Evolutionary conservation across 257 asterid species (phyloP).

Genomic region (Solanum peruvianum): DNA sequence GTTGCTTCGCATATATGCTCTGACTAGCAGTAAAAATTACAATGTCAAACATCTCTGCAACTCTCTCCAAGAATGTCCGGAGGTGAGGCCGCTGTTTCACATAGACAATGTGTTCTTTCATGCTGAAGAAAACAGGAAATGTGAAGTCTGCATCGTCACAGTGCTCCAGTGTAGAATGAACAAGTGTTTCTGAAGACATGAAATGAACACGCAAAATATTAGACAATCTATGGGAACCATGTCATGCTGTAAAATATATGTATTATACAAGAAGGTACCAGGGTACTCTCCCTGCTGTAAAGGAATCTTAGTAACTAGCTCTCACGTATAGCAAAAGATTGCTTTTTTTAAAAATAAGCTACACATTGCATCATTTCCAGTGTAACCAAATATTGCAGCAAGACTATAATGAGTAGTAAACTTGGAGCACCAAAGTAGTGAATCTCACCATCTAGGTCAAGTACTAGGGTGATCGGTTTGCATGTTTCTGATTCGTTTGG

Average conservation of each 20-base stretch:
- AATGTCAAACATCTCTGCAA: constrained; percentile 75
- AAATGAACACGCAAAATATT: constrained; percentile 1
- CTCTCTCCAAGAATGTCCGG: constrained; percentile 59
- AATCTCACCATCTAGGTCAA: constrained; percentile 85
- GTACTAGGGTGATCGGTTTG: constrained; percentile 62
- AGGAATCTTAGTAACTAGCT: neutral
- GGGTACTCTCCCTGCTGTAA: neutral
- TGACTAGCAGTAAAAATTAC: constrained; percentile 96
- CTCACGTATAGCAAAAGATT: neutral
- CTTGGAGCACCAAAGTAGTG: neutral
- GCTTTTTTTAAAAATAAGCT: neutral
- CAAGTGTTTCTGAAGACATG: constrained; percentile 76
- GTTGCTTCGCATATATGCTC: constrained; percentile 83
- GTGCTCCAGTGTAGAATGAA: constrained; percentile 79
- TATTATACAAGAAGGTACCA: neutral
- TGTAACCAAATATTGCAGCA: neutral
- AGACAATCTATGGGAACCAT: neutral
- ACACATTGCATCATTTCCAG: neutral
- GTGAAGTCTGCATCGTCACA: constrained; percentile 83
- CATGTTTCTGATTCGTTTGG: constrained; percentile 31
- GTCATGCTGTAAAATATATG: neutral
- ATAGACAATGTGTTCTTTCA: constrained; percentile 77
- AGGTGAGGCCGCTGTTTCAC: constrained; percentile 90
- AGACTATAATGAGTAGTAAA: neutral
- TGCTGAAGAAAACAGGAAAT: constrained; percentile 73